A percentile compares a stretch with the other conserved stretches of the same genome.
phyloP scores from a whole-genome alignment of 306 rosid species.

The Echinosophora koreensis region DNA sequence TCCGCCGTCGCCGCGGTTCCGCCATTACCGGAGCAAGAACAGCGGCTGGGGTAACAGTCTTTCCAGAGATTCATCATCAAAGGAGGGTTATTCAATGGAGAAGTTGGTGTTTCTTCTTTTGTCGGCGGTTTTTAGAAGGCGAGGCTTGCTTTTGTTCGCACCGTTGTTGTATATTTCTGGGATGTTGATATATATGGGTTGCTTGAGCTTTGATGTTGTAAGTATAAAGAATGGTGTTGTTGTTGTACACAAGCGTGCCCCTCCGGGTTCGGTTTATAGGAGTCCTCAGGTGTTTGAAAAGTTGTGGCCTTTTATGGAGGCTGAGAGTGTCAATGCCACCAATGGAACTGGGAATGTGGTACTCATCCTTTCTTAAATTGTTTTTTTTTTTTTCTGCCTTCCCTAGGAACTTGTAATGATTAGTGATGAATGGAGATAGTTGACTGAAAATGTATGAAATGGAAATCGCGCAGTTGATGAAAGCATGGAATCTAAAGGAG shows the following conservation, averaged over 20 bases:
- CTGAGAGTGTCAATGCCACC: slow-evolving; percentile 48
- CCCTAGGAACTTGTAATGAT: background rate
- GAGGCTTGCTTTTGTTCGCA: slow-evolving; percentile 86
- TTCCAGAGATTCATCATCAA: slow-evolving; percentile 44
- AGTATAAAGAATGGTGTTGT: slow-evolving; percentile 68
- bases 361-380: background rate
- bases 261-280: slow-evolving; percentile 79
- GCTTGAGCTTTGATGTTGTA: slow-evolving; percentile 77
- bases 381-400: slow-evolving; percentile 10
- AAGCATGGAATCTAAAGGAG: slow-evolving; percentile 69
- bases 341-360: slow-evolving; percentile 69
- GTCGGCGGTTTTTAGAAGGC: slow-evolving; percentile 73
- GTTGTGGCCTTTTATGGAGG: slow-evolving; percentile 85
- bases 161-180: slow-evolving; percentile 88
- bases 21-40: slow-evolving; percentile 70
- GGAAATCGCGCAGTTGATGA: slow-evolving; percentile 69
- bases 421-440: slow-evolving; percentile 1
- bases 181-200: slow-evolving; percentile 90
- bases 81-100: slow-evolving; percentile 63
- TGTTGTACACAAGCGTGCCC: slow-evolving; percentile 67
- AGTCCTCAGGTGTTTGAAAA: slow-evolving; percentile 84
- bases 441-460: slow-evolving; percentile 40
- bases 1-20: slow-evolving; percentile 79
- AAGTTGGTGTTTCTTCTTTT: slow-evolving; percentile 61
- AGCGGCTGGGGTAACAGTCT: slow-evolving; percentile 21